A percentile compares a stretch with the other conserved stretches of the same genome.
phyloP scores from a whole-genome alignment of 2,329 filamentous ascomycete genomes.

The Onygenales sp. region DNA sequence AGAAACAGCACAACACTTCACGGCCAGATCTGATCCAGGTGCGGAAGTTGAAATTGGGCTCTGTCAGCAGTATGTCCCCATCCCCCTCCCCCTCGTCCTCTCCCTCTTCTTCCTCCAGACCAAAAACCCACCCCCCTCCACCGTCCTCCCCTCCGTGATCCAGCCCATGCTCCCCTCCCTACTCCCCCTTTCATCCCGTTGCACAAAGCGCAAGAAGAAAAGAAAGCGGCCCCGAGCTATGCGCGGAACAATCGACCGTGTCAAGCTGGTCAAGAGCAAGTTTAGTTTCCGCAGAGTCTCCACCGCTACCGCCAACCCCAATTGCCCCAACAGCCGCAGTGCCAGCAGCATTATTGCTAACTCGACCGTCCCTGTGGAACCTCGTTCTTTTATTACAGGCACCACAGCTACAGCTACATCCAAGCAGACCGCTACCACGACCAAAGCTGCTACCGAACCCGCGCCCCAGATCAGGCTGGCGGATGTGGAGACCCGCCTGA shows the following conservation, averaged over 20 bases:
- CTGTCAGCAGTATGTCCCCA: slow-evolving; percentile 18
- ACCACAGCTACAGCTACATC: slow-evolving; percentile 1
- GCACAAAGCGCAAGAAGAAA: not conserved
- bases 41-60: slow-evolving; percentile 14
- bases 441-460: slow-evolving; percentile 3
- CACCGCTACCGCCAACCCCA: not conserved
- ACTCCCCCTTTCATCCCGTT: slow-evolving; percentile 1
- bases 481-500: slow-evolving; percentile 32
- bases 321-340: not conserved
- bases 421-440: too few species aligned
- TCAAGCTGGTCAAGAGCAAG: slow-evolving; percentile 22
- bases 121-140: slow-evolving; percentile 1
- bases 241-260: slow-evolving; percentile 15
- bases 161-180: not conserved
- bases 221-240: not conserved
- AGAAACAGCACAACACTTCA: slow-evolving; percentile 14
- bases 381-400: slow-evolving; percentile 4
- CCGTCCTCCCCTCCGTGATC: not conserved
- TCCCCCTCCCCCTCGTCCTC: not conserved
- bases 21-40: slow-evolving; percentile 19
- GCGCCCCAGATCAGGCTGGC: slow-evolving; percentile 26
- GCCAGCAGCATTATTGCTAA: slow-evolving; percentile 16
- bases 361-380: slow-evolving; percentile 14
- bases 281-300: not conserved
- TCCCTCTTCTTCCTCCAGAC: not conserved